These are phyloP conservation scores for Gaertneriomyces sp. DNA, from an alignment of 192 early-diverging fungal genomes.

Conservation along the genomic window DNA sequence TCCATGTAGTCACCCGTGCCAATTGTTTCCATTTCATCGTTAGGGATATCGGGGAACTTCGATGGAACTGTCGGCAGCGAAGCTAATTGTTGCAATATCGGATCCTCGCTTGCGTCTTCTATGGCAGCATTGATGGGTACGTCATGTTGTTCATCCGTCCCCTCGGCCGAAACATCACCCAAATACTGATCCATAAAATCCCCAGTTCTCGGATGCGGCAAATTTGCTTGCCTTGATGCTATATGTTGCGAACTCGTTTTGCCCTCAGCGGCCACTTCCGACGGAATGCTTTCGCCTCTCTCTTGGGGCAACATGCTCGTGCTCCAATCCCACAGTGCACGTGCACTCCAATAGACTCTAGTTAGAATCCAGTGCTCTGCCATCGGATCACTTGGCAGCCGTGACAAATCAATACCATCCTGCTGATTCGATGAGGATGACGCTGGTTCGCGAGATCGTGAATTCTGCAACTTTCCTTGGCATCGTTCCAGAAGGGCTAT, in stretches of 20 bases:
- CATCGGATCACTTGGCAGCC: not conserved
- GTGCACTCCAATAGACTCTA: conserved; percentile 8
- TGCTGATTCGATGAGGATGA: not conserved
- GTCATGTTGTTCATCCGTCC: not conserved
- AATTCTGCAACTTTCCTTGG: not conserved
- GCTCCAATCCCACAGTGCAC: not conserved
- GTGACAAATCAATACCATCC: too few relatives aligned
- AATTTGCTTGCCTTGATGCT: too few relatives aligned
- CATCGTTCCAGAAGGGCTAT: not conserved
- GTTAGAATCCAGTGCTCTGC: conserved; percentile 2
- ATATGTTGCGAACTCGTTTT: too few relatives aligned
- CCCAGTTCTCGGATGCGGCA: not conserved
- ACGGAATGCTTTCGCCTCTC: too few relatives aligned
- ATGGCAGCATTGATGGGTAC: not conserved
- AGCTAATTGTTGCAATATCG: too few relatives aligned
- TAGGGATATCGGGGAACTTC: too few relatives aligned
- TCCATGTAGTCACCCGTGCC: too few relatives aligned
- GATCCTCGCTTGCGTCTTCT: too few relatives aligned
- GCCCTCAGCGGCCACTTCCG: too few relatives aligned
- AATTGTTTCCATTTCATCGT: too few relatives aligned
- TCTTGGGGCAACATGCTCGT: too few relatives aligned
- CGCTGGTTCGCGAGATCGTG: not conserved
- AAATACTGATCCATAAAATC: conserved; percentile 1
- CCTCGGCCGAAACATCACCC: not conserved
- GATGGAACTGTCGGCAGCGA: too few relatives aligned